Evolutionary conservation across 345 rosid genomes (phyloP), one percentile per base, ranked within the genome.

Genomic region (Mangifera indica): DNA sequence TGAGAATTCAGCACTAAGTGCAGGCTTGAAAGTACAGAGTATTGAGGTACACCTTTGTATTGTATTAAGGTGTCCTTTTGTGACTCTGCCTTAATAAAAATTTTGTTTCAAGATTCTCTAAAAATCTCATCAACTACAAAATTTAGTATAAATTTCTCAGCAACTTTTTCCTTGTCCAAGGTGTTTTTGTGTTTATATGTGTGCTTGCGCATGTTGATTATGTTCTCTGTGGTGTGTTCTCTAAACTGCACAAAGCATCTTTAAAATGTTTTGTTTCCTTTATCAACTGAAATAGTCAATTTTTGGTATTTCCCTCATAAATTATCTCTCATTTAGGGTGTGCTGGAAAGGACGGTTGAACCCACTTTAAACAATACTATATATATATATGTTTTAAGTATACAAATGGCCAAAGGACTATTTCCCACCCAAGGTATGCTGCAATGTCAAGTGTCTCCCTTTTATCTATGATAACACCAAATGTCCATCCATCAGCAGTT

Each of bases 1-100:
- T 84, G 99, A 95, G 82, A 95, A 92, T 82, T 98, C 99, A 72
- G 98, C 95, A 32, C 64, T 95, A 64, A 92, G 96, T 53, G 87
- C 83, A 68, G 88, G 96, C 85, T 84, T 95, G 48, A 86, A 87
- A 87, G 92, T 95, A 26, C 85, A 81, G 49, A 87, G 92, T 42
- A 92, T 87, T 63, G 95, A 92, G 98, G 99, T 92, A 77, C 52
- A 25, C 34, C 53, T 78, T 78, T 67, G 72, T 75, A 40, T 68
- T 5, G 25, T n/a, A n/a, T n/a, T n/a, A n/a, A 25, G 40, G 46
- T 59, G 17, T 26, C 56, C 10, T 60, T 66, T n/a, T n/a, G n/a
- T 40, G 10, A 57, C 10, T 25, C 63, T 57, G 7, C 25, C 21
- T 37, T 7, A 69, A 29, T 58, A 45, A 46, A 46, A 17, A 10